phyloP scores from a whole-genome alignment of 2,329 filamentous ascomycete genomes.

The Cordyceps pruinosa region DNA sequence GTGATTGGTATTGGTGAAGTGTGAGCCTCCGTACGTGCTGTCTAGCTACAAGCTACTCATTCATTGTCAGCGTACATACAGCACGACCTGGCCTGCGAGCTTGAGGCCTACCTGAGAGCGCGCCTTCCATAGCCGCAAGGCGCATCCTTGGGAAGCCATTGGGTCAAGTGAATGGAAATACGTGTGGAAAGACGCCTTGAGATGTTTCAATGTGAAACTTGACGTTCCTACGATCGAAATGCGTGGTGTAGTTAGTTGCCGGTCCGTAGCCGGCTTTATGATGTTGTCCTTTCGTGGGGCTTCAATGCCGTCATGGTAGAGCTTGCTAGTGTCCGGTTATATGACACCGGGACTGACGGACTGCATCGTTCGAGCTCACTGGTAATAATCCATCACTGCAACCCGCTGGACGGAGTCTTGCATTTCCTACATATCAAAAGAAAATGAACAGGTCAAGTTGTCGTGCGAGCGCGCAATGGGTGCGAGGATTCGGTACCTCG shows the following conservation, averaged over 20 bases:
- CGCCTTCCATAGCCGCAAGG: slow-evolving; percentile 2
- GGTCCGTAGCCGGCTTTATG: slow-evolving; percentile 9
- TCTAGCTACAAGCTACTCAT: background rate
- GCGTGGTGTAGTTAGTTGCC: background rate
- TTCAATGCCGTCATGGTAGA: background rate
- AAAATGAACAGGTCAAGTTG: background rate
- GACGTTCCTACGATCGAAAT: background rate
- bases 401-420: background rate
- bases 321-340: background rate
- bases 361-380: background rate
- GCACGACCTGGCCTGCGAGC: background rate
- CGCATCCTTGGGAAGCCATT: slow-evolving; percentile 1
- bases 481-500: background rate
- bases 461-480: background rate
- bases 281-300: background rate
- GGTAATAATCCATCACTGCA: no score
- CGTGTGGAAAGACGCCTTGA: no score
- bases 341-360: background rate
- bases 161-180: background rate
- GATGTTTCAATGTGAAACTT: background rate
- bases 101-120: background rate
- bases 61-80: background rate
- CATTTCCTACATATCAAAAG: background rate
- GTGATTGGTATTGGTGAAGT: slow-evolving; percentile 24
- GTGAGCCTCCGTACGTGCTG: slow-evolving; percentile 18